phyloP scores from a whole-genome alignment of 768 basidiomycete species.

The Termitomyces bulborhizus region DNA sequence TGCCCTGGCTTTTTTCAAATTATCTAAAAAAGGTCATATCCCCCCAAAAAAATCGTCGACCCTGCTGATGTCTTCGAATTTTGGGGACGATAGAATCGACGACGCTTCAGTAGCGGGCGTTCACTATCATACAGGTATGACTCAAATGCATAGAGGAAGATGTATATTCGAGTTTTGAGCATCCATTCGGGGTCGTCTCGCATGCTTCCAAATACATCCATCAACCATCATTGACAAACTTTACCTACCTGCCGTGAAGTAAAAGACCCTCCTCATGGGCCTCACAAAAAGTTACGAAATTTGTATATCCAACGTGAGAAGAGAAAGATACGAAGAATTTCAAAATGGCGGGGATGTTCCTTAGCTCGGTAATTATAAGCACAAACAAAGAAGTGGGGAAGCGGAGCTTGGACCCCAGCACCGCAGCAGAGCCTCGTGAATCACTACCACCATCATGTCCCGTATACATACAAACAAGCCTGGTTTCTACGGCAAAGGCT shows the following conservation, averaged over 20 bases:
- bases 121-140: no score
- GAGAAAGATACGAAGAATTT: not conserved
- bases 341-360: not conserved
- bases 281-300: not conserved
- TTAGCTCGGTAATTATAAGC: not conserved
- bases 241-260: not conserved
- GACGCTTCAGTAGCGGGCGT: no score
- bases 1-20: no score
- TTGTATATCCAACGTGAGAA: not conserved
- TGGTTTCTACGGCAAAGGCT: conserved; percentile 54
- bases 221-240: no score
- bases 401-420: not conserved
- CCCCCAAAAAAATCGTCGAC: not conserved
- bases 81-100: not conserved
- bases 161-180: no score
- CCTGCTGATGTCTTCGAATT: not conserved
- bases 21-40: not conserved
- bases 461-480: conserved; percentile 33
- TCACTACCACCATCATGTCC: conserved; percentile 18
- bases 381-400: conserved; percentile 8
- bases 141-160: no score
- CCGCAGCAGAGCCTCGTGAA: not conserved
- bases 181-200: not conserved
- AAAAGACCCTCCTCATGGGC: not conserved
- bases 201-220: no score